phyloP scores from a whole-genome alignment of 2,329 filamentous ascomycete genomes.

The Fusarium globosum region DNA sequence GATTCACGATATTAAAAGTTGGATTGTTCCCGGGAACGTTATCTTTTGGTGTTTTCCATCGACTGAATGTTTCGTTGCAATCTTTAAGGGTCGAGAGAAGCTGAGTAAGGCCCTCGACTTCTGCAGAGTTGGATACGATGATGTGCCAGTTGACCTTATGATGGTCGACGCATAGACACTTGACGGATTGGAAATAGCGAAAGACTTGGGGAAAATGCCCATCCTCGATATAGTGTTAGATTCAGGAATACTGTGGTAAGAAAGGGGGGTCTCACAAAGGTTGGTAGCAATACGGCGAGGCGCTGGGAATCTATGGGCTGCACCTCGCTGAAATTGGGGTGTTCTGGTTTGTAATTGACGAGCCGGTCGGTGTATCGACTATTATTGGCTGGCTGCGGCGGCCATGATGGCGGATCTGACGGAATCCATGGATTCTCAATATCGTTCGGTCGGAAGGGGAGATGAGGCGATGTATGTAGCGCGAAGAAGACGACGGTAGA shows the following conservation, averaged over 20 bases:
- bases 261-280: not conserved
- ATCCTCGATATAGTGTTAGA: not conserved
- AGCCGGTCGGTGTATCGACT: not conserved
- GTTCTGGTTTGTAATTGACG: not conserved
- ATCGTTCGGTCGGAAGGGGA: not conserved
- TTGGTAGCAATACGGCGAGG: not conserved
- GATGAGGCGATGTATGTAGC: not conserved
- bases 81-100: not conserved
- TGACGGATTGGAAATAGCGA: not conserved
- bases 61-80: not conserved
- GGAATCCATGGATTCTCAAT: not conserved
- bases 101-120: not conserved
- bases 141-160: not conserved
- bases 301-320: not conserved
- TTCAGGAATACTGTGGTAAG: fast-evolving
- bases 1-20: not conserved
- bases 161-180: not conserved
- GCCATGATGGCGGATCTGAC: not conserved
- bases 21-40: not conserved
- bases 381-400: not conserved
- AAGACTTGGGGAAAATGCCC: not conserved
- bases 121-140: not conserved
- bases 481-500: not conserved
- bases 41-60: not conserved
- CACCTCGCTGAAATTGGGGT: not conserved